Evolutionary conservation across 2,329 filamentous ascomycete genomes (phyloP), one percentile per base, ranked within the genome.

Genomic region (Microdochium paspali): DNA sequence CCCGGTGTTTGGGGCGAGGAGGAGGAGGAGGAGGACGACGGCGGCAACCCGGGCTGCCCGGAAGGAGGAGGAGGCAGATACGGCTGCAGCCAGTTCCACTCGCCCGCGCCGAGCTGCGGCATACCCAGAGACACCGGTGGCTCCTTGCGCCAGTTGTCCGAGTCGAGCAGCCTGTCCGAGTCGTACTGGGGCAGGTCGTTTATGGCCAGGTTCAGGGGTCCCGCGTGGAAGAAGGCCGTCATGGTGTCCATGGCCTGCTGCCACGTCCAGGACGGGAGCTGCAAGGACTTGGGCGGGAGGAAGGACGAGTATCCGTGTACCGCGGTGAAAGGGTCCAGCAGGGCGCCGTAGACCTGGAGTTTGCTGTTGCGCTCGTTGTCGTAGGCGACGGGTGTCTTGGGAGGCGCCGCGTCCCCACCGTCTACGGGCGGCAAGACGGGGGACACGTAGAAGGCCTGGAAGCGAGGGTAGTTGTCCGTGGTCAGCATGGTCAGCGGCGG

Each of bases 151-250:
- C 9, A 9, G 28, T 30, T 30, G 28, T 9, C 28, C 28, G 9
- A 15, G 9, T 32, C 49, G 30, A 28, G 45, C 2, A 26, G 12
- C 3, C 47, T 24, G 4, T 20, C 10, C 9, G 42, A 7, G 43
- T 47, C 31, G 35, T 39, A 53, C 2, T 13, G 24, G 5, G 53
- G 53, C 6, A 62, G n/a, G n/a, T n/a, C 51, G 10, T 61, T 53
- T 0, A 28, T 30, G 2, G 57, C 54, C 6, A 66, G 35, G 0
- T 59, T 51, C 24, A 67, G 10, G 0, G 66, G 69, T 0, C 69
- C 69, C 0, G 58, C 46, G 44, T 65, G 62, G 51, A 69, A 69
- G 46, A 71, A 71, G 0, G 66, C 66, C 0, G 59, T 66, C 59
- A 71, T 71, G 2, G 48, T 58, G 10, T 57, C 49, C 51, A 71